Evolutionary conservation across 805 yeast species (phyloP).

Genomic region (Sugiyamaella smithiae): DNA sequence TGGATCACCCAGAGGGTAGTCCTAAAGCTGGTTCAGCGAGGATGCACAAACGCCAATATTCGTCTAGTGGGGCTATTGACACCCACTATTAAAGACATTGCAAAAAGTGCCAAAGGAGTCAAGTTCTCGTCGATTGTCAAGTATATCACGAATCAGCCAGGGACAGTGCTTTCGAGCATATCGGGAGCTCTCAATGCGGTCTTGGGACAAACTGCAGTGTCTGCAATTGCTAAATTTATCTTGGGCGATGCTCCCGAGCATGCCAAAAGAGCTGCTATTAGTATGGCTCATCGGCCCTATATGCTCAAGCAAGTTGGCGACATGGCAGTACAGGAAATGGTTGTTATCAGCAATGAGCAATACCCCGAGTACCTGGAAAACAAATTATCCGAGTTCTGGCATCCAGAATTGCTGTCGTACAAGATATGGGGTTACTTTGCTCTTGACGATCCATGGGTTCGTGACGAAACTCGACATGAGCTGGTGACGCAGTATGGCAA

Average conservation of each 20-base stretch:
- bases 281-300: slow-evolving; percentile 41
- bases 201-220: slow-evolving; percentile 28
- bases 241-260: slow-evolving; percentile 27
- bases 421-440: slow-evolving; percentile 58
- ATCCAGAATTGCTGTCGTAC: slow-evolving; percentile 37
- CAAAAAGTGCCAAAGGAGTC: slow-evolving; percentile 43
- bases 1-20: slow-evolving; percentile 58
- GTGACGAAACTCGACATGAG: slow-evolving; percentile 46
- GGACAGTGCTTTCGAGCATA: slow-evolving; percentile 14
- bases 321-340: slow-evolving; percentile 61
- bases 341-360: slow-evolving; percentile 43
- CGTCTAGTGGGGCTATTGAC: slow-evolving; percentile 58
- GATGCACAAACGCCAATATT: slow-evolving; percentile 33
- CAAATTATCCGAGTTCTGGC: slow-evolving; percentile 46
- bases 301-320: slow-evolving; percentile 54
- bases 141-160: slow-evolving; percentile 23
- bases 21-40: slow-evolving; percentile 21
- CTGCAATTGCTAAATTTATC: slow-evolving; percentile 25
- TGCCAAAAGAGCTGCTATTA: slow-evolving; percentile 35
- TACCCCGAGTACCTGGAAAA: slow-evolving; percentile 16
- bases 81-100: slow-evolving; percentile 67
- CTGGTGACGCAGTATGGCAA: slow-evolving; percentile 40
- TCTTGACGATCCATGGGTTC: slow-evolving; percentile 64
- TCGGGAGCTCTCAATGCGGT: slow-evolving; percentile 16
- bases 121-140: slow-evolving; percentile 31